Conservation (phyloP, 345 rosid genomes). For the Rhodamnia argentea region DNA sequence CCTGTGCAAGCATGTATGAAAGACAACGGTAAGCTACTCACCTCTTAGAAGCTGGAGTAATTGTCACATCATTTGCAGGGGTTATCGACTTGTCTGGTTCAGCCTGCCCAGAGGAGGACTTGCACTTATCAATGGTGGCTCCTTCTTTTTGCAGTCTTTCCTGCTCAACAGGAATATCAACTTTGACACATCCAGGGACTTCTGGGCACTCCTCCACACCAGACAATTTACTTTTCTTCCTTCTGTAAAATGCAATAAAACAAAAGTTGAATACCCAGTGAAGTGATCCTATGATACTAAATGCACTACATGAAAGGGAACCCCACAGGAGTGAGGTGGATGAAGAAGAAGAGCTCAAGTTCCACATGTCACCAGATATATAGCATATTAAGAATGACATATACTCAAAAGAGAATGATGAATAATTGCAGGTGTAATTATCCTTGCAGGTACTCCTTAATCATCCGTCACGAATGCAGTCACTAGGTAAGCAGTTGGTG, state of each 20-base stretch:
- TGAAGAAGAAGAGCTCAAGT: not conserved
- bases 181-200: slow-evolving; percentile 7
- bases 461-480: not conserved
- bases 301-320: not conserved
- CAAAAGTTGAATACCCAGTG: not conserved
- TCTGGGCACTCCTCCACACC: slow-evolving; percentile 25
- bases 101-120: slow-evolving; percentile 9
- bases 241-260: slow-evolving; percentile 26
- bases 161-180: slow-evolving; percentile 8
- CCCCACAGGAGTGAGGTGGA: not conserved
- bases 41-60: not conserved
- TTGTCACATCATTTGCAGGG: slow-evolving; percentile 15
- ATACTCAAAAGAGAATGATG: not conserved
- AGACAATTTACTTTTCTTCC: slow-evolving; percentile 50
- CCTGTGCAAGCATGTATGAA: not conserved
- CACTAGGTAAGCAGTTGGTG: not conserved
- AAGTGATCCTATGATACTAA: not conserved
- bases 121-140: not conserved
- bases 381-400: not conserved
- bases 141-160: slow-evolving; percentile 5
- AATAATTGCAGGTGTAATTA: not conserved
- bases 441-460: not conserved
- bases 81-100: slow-evolving; percentile 8
- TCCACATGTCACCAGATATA: not conserved
- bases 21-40: not conserved